A percentile compares a stretch with the other conserved stretches of the same genome.
These are phyloP conservation scores for Microsporum ferrugineum DNA, from an alignment of 2,329 filamentous ascomycete species.

Conservation along the genomic window DNA sequence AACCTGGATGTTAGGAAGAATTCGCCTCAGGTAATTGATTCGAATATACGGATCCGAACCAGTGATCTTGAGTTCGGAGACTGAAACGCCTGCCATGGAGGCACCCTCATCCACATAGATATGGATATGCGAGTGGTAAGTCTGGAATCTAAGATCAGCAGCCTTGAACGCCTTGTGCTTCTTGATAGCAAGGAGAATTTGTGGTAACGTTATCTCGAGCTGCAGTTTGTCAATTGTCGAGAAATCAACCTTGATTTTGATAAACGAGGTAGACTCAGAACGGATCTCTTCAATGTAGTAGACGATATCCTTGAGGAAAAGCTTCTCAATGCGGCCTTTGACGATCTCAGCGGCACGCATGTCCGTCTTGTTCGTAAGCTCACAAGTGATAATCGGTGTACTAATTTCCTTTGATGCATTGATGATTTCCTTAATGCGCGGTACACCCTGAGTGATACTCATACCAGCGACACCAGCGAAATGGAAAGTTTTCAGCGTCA, in stretches of 20 bases:
- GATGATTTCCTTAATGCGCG: conserved; percentile 99
- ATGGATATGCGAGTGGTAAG: conserved; percentile 48
- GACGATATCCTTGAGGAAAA: conserved; percentile 71
- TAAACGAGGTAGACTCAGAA: conserved; percentile 61
- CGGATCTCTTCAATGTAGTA: conserved; percentile 78
- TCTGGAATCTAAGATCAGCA: conserved; percentile 51
- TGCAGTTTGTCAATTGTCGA: conserved; percentile 68
- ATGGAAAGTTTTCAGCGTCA: conserved; percentile 99
- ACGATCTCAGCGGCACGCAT: conserved; percentile 78
- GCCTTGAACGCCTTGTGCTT: conserved; percentile 65
- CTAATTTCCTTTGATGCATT: conserved; percentile 91
- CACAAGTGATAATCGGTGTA: conserved; percentile 85
- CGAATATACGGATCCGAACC: conserved; percentile 42
- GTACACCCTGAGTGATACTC: conserved; percentile 98
- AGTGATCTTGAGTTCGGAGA: conserved; percentile 34
- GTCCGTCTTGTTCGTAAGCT: conserved; percentile 61
- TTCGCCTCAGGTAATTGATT: conserved; percentile 73
- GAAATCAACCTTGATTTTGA: conserved; percentile 72
- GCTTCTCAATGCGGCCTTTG: conserved; percentile 91
- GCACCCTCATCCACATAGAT: conserved; percentile 51
- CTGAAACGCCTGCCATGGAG: conserved; percentile 26
- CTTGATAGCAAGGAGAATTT: conserved; percentile 67
- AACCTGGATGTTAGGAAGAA: conserved; percentile 71
- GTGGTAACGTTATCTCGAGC: conserved; percentile 60
- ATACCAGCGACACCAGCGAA: conserved; percentile 98